phyloP scores from a whole-genome alignment of 208 protist genomes.

The Porcisia deanei region DNA sequence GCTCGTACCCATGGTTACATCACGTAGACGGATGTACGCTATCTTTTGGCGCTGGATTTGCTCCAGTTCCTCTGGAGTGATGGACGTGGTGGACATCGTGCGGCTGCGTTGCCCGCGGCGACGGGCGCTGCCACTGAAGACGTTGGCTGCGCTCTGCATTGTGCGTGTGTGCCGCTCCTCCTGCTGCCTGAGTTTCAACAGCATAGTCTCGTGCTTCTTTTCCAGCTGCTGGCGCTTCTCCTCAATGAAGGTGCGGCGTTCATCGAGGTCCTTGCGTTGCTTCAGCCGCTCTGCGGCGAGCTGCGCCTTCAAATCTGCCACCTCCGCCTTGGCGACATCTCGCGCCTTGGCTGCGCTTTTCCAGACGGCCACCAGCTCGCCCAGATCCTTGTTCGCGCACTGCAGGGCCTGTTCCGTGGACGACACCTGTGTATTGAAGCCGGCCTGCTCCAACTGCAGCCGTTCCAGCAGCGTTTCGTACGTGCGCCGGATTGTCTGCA shows the following conservation, averaged over 20 bases:
- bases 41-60: conserved; percentile 74
- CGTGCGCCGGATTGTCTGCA: conserved; percentile 92
- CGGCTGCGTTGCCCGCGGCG: conserved; percentile 29
- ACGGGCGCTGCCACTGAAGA: not conserved
- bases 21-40: conserved; percentile 92
- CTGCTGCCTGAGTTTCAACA: conserved; percentile 68
- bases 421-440: conserved; percentile 90
- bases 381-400: conserved; percentile 89
- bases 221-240: conserved; percentile 77
- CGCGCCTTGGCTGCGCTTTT: conserved; percentile 78
- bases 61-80: conserved; percentile 71
- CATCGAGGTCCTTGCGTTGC: conserved; percentile 86
- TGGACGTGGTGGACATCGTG: conserved; percentile 23
- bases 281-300: conserved; percentile 71
- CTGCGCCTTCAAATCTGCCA: conserved; percentile 67
- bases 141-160: conserved; percentile 18
- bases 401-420: conserved; percentile 89
- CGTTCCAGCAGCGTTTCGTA: conserved; percentile 95
- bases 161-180: conserved; percentile 63
- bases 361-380: conserved; percentile 89
- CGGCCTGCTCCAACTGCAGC: conserved; percentile 91
- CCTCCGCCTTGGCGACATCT: conserved; percentile 84
- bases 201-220: conserved; percentile 51
- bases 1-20: conserved; percentile 79
- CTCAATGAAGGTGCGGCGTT: conserved; percentile 80